Evolutionary conservation across 257 asterid genomes (phyloP), one percentile per base, ranked within the genome.

Genomic region (Petunia axillaris): DNA sequence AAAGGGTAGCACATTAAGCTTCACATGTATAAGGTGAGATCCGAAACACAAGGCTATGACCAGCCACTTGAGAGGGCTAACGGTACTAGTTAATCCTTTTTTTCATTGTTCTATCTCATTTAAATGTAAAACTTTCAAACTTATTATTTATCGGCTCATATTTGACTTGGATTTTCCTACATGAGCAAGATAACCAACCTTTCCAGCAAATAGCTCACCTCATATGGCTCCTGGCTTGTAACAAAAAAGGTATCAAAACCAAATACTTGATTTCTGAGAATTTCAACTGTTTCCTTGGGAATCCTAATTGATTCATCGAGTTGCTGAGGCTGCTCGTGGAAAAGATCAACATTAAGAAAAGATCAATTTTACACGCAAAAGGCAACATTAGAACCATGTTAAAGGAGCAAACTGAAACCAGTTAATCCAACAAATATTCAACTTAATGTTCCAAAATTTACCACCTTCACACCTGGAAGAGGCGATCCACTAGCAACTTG

Each of bases 401-500:
- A 59, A 52, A 53, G 62, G 75, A 77, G 48, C 50, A 79, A 71
- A 60, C 58, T 41, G 65, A 11, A 63, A 36, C 5, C 52, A 44
- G 36, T 41, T 48, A 36, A 50, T 57, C 40, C 6, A 77, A 77
- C 15, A 37, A 53, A 25, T 8, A 15, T 55, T 78, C 50, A 53
- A 81, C 75, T 73, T 52, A 76, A 78, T 82, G 77, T 64, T 77
- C 85, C 76, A 87, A 66, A 81, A 76, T 65, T 79, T 67, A 91
- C 90, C 93, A 95, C 99, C 99, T 93, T 92, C 90, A 93, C 84
- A 88, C 97, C 99, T 84, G 98, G 99, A 74, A 95, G 94, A 73
- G 98, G 99, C 4, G 99, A 95, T 76, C 98, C 98, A 87, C 92
- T 92, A 2, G 94, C 83, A 90, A 95, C 86, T 86, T 84, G 89